Evolutionary conservation across 2,329 filamentous ascomycete species (phyloP), one percentile per base, ranked within the genome.

Genomic region (Penicillium griseofulvum): DNA sequence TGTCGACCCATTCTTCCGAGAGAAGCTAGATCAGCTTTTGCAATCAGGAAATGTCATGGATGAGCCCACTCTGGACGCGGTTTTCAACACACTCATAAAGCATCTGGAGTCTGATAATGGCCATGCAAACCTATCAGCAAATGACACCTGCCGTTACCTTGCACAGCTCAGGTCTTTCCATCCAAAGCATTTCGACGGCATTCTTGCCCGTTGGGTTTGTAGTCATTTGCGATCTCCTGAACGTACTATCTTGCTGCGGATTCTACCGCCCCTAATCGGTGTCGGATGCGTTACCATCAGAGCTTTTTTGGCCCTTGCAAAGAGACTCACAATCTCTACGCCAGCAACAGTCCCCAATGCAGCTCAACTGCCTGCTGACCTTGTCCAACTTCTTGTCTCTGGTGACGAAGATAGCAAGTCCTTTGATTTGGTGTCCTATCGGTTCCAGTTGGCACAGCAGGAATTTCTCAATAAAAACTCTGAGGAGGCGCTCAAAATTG

Each of bases 11-110:
- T 69, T 71, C 4, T 78, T 77, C 57, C 71, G 71, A 17, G 76
- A 76, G 37, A 77, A 78, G 49, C 65, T 80, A 31, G 75, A 80
- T 55, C 77, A 78, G 42, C 66, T 79, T 24, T 63, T 80, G 16
- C 68, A 74, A 8, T 74, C 74, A 14, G 77, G 77, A 22, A 75
- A 69, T 58, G 71, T 72, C 41, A 77, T 80, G 69, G 77, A 78
- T 52, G 75, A 79, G 53, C 68, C 73, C 31, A 76, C 74, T 3
- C 65, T 80, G 63, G 68, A 69, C 33, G 66, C 71, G 5, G 64
- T 80, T 2, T 79, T 80, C 57, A 67, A 69, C 16, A 71, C 70
- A 12, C 67, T 80, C 24, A 68, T 68, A 24, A 73, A 72, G 49
- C 67, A 74, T 37, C 61, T 79, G 38, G 71, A 71, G 48, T 66